phyloP scores from a whole-genome alignment of 2,329 filamentous ascomycete genomes.

The Dissoconium aciculare region DNA sequence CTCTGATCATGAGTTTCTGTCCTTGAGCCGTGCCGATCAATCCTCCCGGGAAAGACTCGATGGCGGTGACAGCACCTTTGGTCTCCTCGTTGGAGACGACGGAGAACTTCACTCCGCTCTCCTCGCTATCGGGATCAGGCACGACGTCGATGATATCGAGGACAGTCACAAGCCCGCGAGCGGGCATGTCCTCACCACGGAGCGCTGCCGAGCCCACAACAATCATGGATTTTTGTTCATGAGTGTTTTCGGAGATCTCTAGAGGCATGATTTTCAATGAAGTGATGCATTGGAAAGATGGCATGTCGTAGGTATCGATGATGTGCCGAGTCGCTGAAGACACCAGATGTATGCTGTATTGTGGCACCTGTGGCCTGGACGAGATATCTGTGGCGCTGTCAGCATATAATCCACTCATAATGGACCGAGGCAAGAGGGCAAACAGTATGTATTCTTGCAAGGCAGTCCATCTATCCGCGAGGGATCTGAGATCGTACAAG shows the following conservation, averaged over 20 bases:
- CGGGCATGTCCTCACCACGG: constrained; percentile 81
- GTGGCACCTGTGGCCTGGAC: constrained; percentile 53
- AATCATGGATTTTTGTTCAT: constrained; percentile 69
- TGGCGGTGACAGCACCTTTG: constrained; percentile 74
- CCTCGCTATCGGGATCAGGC: constrained; percentile 68
- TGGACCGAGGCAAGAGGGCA: too few species aligned
- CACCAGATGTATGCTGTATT: constrained; percentile 61
- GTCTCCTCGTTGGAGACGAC: constrained; percentile 81
- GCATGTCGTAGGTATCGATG: constrained; percentile 61
- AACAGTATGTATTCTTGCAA: constrained; percentile 1
- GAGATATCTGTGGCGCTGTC: constrained; percentile 30
- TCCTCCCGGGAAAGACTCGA: constrained; percentile 64
- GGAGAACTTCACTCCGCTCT: constrained; percentile 75
- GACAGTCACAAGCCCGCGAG: constrained; percentile 72
- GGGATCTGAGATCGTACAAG: too few species aligned
- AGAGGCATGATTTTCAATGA: constrained; percentile 71
- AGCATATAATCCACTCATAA: constrained; percentile 1
- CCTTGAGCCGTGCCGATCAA: constrained; percentile 84
- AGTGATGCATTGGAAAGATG: constrained; percentile 61
- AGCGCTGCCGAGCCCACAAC: constrained; percentile 71
- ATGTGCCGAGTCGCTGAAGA: constrained; percentile 63
- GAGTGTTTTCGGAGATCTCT: constrained; percentile 80
- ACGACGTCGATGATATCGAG: constrained; percentile 88
- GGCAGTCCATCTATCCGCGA: too few species aligned
- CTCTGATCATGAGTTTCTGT: constrained; percentile 93